These are phyloP conservation scores for Monosiga brevicollis DNA, from an alignment of 78 protist species.

Conservation along the genomic window DNA sequence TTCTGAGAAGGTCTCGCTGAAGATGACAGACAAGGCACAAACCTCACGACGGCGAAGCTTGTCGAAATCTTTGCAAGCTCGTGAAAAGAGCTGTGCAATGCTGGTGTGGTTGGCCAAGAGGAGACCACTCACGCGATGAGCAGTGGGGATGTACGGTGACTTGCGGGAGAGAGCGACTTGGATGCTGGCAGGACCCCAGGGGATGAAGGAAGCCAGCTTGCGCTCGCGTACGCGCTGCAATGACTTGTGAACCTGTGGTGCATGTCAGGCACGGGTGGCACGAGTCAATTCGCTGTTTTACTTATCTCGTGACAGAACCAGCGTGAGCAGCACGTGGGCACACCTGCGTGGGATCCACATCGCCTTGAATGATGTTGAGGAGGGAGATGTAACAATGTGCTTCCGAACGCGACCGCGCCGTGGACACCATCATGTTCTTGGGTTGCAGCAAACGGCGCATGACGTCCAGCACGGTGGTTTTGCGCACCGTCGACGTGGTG, in stretches of 20 bases:
- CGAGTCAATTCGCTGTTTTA: too few relatives aligned
- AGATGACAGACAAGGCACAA: too few relatives aligned
- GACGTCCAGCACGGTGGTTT: slow-evolving; percentile 97
- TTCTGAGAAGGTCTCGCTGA: slow-evolving; percentile 42
- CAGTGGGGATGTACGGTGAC: slow-evolving; percentile 77
- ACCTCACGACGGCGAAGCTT: slow-evolving; percentile 43
- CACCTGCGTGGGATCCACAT: slow-evolving; percentile 93
- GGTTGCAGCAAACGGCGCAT: slow-evolving; percentile 97
- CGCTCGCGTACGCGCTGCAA: slow-evolving; percentile 91
- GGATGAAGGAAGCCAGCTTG: slow-evolving; percentile 85
- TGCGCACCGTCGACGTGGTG: slow-evolving; percentile 54
- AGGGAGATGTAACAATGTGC: slow-evolving; percentile 87
- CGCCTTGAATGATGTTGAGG: slow-evolving; percentile 98
- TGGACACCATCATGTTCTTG: slow-evolving; percentile 84
- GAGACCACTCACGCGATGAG: slow-evolving; percentile 94
- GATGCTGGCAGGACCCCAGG: slow-evolving; percentile 99
- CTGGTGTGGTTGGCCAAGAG: slow-evolving; percentile 98
- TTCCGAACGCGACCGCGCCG: slow-evolving; percentile 21
- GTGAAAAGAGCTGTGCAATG: slow-evolving; percentile 45
- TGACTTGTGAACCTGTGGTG: slow-evolving; percentile 79
- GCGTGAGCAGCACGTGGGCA: too few relatives aligned
- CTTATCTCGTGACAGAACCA: too few relatives aligned
- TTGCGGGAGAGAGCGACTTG: slow-evolving; percentile 81
- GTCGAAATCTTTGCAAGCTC: slow-evolving; percentile 67
- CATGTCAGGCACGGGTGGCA: too few relatives aligned